Percentiles rank a stretch among this genome's conserved stretches.
These are phyloP conservation scores for Solanum neorickii DNA, from an alignment of 257 asterid species.

Conservation along the genomic window DNA sequence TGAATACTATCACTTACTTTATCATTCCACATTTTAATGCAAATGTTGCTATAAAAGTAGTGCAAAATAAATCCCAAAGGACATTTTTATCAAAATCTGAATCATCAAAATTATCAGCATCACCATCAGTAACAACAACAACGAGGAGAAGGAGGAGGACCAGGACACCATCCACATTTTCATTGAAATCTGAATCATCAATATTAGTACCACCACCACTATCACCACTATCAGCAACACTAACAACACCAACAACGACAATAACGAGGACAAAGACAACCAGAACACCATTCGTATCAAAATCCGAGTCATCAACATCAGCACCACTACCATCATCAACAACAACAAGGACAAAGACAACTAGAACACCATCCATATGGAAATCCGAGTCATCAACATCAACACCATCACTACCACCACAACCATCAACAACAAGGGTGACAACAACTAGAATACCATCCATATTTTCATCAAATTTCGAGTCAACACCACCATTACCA, in stretches of 20 bases:
- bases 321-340: background rate
- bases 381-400: background rate
- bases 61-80: background rate
- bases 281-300: background rate
- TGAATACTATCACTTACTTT: background rate
- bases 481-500: background rate
- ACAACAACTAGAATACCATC: background rate
- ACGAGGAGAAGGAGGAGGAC: background rate
- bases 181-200: background rate
- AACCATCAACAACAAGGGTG: background rate
- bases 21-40: background rate
- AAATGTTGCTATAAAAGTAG: background rate
- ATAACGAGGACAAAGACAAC: background rate
- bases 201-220: background rate
- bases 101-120: background rate
- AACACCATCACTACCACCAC: background rate
- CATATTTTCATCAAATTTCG: background rate
- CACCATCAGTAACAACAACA: background rate
- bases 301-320: background rate
- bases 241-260: background rate
- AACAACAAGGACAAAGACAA: background rate
- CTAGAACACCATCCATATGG: background rate
- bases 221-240: rapidly evolving
- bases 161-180: background rate
- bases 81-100: background rate